These are phyloP conservation scores for Trypanosoma avium DNA, from an alignment of 208 protist genomes.

Conservation along the genomic window DNA sequence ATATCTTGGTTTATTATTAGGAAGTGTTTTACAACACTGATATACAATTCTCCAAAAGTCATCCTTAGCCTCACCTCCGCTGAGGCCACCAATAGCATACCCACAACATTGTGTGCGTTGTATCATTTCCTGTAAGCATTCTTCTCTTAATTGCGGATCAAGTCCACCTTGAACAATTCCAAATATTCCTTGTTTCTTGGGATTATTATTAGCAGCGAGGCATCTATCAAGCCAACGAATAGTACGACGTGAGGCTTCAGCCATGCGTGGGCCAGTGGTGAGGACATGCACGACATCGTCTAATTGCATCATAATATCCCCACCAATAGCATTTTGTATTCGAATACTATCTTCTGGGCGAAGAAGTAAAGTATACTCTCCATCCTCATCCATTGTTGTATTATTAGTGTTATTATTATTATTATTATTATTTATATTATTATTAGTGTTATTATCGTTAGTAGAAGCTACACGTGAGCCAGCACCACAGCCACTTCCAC, in stretches of 20 bases:
- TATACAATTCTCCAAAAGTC: conserved; percentile 95
- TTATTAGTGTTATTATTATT: neutral
- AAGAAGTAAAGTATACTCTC: conserved; percentile 91
- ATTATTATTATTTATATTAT: conserved; percentile 7
- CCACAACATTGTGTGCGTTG: conserved; percentile 93
- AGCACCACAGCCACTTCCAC: conserved; percentile 11
- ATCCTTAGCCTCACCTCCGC: conserved; percentile 98
- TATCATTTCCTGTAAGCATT: conserved; percentile 94
- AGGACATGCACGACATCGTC: conserved; percentile 96
- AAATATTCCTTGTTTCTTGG: conserved; percentile 97
- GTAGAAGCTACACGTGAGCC: neutral
- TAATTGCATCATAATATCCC: conserved; percentile 99
- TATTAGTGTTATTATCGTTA: conserved; percentile 1
- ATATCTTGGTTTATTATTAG: conserved; percentile 95
- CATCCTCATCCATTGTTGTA: conserved; percentile 14
- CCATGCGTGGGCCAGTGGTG: conserved; percentile 90
- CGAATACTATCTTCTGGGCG: conserved; percentile 98
- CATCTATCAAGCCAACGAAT: conserved; percentile 99
- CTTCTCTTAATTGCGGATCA: conserved; percentile 81
- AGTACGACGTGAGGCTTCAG: conserved; percentile 95
- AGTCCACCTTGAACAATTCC: conserved; percentile 98
- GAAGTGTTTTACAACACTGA: conserved; percentile 90
- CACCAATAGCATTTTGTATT: conserved; percentile 98
- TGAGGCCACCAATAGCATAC: conserved; percentile 99
- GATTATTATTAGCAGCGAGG: conserved; percentile 92